Conservation (phyloP, 2,329 filamentous ascomycete genomes). For the Xylaria sp. region DNA sequence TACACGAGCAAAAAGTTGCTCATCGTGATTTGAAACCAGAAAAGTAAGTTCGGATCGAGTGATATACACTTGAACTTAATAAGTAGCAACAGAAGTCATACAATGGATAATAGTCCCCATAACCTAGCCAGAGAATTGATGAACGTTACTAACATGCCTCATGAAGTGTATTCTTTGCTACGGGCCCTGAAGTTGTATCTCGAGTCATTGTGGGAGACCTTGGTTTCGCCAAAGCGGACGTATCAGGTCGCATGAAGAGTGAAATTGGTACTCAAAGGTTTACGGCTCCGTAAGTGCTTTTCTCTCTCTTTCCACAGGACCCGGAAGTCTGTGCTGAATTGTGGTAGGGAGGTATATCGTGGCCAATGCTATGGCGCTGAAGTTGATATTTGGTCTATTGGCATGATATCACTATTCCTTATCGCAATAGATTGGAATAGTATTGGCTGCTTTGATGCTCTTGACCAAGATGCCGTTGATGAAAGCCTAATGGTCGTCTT, state of each 20-base stretch:
- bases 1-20: constrained; percentile 62
- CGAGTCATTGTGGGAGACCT: constrained; percentile 65
- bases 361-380: constrained; percentile 49
- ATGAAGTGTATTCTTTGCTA: constrained; percentile 61
- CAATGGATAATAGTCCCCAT: neutral
- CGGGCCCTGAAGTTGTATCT: constrained; percentile 57
- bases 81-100: too few species aligned
- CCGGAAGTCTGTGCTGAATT: neutral
- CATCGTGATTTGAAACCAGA: constrained; percentile 67
- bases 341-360: constrained; percentile 54
- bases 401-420: constrained; percentile 56
- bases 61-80: neutral
- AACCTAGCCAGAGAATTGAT: neutral
- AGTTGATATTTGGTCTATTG: constrained; percentile 66
- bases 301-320: neutral
- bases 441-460: constrained; percentile 40
- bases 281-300: constrained; percentile 61
- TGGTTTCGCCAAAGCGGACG: constrained; percentile 59
- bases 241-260: constrained; percentile 57
- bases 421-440: constrained; percentile 33
- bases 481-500: constrained; percentile 30
- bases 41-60: constrained; percentile 31
- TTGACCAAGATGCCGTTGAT: constrained; percentile 41
- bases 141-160: constrained; percentile 1
- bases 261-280: constrained; percentile 60